phyloP scores from a whole-genome alignment of 345 rosid species.

The thale cress (Arabidopsis thaliana) region TAIR10.1 NC_003074.8:23201501-23202000 shows the following conservation, averaged over 20 bases:
- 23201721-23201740: slow-evolving; percentile 65
- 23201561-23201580: slow-evolving; percentile 43
- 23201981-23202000: slow-evolving; percentile 78
- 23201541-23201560: slow-evolving; percentile 57
- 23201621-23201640: slow-evolving; percentile 56
- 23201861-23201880: slow-evolving; percentile 74
- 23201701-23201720: slow-evolving; percentile 66
- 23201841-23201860: slow-evolving; percentile 79
- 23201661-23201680: slow-evolving; percentile 52
- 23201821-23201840: slow-evolving; percentile 76
- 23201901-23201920: slow-evolving; percentile 72
- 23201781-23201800: slow-evolving; percentile 78
- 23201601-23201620: slow-evolving; percentile 52
- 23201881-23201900: slow-evolving; percentile 79
- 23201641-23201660: slow-evolving; percentile 54
- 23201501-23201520: slow-evolving; percentile 56
- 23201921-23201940: slow-evolving; percentile 83
- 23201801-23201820: slow-evolving; percentile 75
- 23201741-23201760: slow-evolving; percentile 56
- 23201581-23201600: slow-evolving; percentile 51
- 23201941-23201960: slow-evolving; percentile 72
- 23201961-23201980: slow-evolving; percentile 69
- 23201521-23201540: slow-evolving; percentile 76
- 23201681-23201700: slow-evolving; percentile 66
- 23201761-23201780: slow-evolving; percentile 69